Conservation (phyloP, 169 alveolate species). For the Toxoplasma gondii region DNA sequence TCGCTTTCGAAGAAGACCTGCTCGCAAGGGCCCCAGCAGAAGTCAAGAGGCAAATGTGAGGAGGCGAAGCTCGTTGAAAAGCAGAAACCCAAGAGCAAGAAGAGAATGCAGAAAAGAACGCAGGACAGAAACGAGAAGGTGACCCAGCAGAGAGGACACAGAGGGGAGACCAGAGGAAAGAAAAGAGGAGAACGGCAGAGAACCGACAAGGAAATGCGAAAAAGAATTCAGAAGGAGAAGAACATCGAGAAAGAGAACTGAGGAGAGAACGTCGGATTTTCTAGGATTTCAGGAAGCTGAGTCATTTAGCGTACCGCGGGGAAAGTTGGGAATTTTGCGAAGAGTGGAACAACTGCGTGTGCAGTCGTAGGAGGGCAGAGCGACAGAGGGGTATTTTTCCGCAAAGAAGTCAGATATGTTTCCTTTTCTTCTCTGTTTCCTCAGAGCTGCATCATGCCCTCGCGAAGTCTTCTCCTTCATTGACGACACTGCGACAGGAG, state of each 20-base stretch:
- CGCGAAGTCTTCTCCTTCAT: not conserved
- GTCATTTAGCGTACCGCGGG: too few relatives aligned
- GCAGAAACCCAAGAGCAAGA: not conserved
- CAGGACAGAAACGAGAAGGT: not conserved
- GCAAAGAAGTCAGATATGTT: not conserved
- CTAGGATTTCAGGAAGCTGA: too few relatives aligned
- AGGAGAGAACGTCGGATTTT: too few relatives aligned
- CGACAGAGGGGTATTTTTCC: too few relatives aligned
- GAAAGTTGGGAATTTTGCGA: too few relatives aligned
- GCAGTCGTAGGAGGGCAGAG: too few relatives aligned
- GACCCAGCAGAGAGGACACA: not conserved
- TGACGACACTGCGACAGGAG: slow-evolving; percentile 31
- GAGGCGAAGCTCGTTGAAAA: not conserved
- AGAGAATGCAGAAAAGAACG: not conserved
- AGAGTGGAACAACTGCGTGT: too few relatives aligned
- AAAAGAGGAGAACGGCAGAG: too few relatives aligned
- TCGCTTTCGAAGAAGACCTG: not conserved
- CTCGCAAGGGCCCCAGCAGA: slow-evolving; percentile 21
- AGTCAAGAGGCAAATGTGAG: slow-evolving; percentile 38
- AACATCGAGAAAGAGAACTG: too few relatives aligned
- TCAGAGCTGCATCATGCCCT: slow-evolving; percentile 37
- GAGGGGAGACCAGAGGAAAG: too few relatives aligned
- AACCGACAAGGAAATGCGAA: not conserved
- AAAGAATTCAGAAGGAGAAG: too few relatives aligned
- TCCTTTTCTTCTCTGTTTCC: not conserved